These are phyloP conservation scores for Plasmodium yoelii DNA, from an alignment of 169 alveolate species.

Conservation along the genomic window DNA sequence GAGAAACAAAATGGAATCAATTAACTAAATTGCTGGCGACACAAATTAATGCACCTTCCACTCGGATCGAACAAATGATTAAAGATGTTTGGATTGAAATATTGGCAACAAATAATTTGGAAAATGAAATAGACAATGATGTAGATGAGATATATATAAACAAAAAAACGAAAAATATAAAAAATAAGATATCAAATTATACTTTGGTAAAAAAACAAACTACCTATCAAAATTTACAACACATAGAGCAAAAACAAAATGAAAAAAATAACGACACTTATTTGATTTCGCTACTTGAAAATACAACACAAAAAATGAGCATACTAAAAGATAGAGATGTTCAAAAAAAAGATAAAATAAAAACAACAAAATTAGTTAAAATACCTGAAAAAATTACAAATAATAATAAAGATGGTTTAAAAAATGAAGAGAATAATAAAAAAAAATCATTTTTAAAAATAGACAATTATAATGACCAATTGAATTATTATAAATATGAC, in stretches of 20 bases:
- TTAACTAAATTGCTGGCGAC: slow-evolving; percentile 16
- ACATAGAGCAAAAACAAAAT: too few species aligned
- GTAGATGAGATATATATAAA: not conserved
- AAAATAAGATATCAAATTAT: too few species aligned
- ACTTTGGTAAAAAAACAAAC: too few species aligned
- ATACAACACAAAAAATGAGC: too few species aligned
- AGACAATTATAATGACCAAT: not conserved
- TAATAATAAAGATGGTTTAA: too few species aligned
- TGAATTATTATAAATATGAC: slow-evolving; percentile 30
- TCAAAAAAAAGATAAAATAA: too few species aligned
- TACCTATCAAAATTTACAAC: too few species aligned
- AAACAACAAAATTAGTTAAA: too few species aligned
- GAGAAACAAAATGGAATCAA: slow-evolving; percentile 55
- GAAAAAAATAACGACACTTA: too few species aligned
- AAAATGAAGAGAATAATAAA: not conserved
- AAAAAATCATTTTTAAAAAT: not conserved
- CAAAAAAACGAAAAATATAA: not conserved
- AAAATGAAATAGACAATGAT: not conserved
- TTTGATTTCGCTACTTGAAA: too few species aligned
- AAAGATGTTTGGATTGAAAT: slow-evolving; percentile 58
- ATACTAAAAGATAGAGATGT: too few species aligned
- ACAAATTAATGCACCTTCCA: slow-evolving; percentile 25
- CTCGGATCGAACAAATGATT: slow-evolving; percentile 2
- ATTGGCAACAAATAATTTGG: not conserved
- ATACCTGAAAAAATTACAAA: not conserved